A percentile compares a stretch with the other conserved stretches of the same genome.
phyloP scores from a whole-genome alignment of 305 asterid species.

The Fraxinus sp. region DNA sequence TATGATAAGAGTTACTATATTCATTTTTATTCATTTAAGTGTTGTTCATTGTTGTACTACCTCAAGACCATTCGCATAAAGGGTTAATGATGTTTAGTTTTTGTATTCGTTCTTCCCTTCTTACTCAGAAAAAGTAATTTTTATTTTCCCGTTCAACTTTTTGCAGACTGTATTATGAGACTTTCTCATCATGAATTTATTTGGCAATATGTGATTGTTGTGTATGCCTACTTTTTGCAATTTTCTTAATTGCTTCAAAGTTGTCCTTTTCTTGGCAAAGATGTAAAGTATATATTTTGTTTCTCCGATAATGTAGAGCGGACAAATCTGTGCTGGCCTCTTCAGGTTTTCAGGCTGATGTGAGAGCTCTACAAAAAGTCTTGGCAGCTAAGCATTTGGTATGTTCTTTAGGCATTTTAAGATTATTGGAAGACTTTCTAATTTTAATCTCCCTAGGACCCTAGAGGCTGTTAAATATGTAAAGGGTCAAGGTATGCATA shows the following conservation, averaged over 20 bases:
- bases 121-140: background rate
- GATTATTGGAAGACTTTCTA: background rate
- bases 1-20: no score
- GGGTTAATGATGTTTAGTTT: background rate
- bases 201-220: background rate
- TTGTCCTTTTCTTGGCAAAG: background rate
- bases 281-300: slow-evolving; percentile 14
- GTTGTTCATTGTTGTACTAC: background rate
- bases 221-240: background rate
- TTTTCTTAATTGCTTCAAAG: background rate
- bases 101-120: background rate
- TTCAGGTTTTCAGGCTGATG: slow-evolving; percentile 96
- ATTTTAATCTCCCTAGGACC: background rate
- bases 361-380: slow-evolving; percentile 85
- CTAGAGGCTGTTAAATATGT: background rate
- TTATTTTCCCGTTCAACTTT: background rate
- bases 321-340: slow-evolving; percentile 93
- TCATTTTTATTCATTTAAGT: background rate
- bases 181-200: background rate
- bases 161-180: background rate
- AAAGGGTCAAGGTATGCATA: background rate
- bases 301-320: slow-evolving; percentile 49
- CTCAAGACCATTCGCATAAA: background rate
- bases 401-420: slow-evolving; percentile 26
- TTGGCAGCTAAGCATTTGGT: slow-evolving; percentile 90